phyloP scores from a whole-genome alignment of 2,329 filamentous ascomycete species.

The Parafenestella ontariensis region DNA sequence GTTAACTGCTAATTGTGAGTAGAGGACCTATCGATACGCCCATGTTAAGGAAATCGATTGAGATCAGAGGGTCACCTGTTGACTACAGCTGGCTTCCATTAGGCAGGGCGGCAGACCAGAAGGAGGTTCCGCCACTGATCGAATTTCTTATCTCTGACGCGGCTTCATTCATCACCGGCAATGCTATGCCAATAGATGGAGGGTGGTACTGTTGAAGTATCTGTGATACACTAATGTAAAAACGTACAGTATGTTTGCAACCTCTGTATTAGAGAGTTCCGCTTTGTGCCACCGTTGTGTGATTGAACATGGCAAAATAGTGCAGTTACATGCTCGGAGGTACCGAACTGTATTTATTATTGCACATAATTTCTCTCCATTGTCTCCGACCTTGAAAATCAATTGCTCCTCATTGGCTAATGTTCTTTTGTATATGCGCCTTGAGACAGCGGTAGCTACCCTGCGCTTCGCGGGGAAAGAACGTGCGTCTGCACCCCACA shows the following conservation, averaged over 20 bases:
- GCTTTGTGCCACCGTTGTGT: no score
- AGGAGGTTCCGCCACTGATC: constrained; percentile 54
- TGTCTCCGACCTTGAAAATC: no score
- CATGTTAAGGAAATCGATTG: constrained; percentile 35
- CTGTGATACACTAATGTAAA: no score
- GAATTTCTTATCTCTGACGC: constrained; percentile 58
- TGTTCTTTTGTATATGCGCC: no score
- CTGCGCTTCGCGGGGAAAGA: not conserved
- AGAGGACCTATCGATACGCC: constrained; percentile 46
- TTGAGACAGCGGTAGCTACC: not conserved
- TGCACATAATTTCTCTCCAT: no score
- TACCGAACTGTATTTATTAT: no score
- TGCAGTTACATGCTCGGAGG: no score
- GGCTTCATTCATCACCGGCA: constrained; percentile 56
- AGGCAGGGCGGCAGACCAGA: constrained; percentile 33
- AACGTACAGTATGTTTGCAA: no score
- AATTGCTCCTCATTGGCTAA: no score
- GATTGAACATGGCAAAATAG: no score
- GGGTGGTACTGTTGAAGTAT: constrained; percentile 50
- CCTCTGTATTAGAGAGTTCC: no score
- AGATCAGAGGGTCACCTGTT: constrained; percentile 24
- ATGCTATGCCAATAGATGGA: constrained; percentile 56
- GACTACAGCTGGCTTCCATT: constrained; percentile 34
- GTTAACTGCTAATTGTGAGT: constrained; percentile 3
- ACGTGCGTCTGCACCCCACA: not conserved